Conservation (phyloP, 2,329 filamentous ascomycete species). For the Calycina herbarum region DNA sequence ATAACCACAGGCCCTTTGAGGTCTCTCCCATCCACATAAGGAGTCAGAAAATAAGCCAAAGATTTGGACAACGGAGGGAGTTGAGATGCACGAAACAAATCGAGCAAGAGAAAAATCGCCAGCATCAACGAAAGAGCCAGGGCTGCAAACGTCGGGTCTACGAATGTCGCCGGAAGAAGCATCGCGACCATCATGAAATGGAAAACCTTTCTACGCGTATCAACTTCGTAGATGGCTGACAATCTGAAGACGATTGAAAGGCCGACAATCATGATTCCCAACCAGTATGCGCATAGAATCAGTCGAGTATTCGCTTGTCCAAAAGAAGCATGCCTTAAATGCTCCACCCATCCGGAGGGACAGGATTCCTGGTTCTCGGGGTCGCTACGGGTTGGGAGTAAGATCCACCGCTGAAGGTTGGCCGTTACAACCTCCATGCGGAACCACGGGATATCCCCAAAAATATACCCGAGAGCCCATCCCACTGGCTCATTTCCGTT, state of each 20-base stretch:
- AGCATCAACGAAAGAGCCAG: constrained; percentile 79
- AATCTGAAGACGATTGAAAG: constrained; percentile 74
- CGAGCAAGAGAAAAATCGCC: constrained; percentile 82
- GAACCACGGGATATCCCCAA: constrained; percentile 74
- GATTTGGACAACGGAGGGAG: constrained; percentile 86
- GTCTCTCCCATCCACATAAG: constrained; percentile 92
- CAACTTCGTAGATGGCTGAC: constrained; percentile 80
- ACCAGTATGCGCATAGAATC: constrained; percentile 71
- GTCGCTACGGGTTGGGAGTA: constrained; percentile 56
- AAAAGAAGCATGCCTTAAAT: constrained; percentile 62
- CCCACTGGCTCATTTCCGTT: constrained; percentile 77
- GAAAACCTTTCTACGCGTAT: constrained; percentile 94
- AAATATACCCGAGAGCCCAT: constrained; percentile 87
- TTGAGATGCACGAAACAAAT: constrained; percentile 86
- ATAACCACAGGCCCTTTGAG: constrained; percentile 92
- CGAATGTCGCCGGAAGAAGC: constrained; percentile 81
- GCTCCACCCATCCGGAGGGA: constrained; percentile 60
- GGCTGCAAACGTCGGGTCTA: constrained; percentile 82
- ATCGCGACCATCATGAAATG: constrained; percentile 98
- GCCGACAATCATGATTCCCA: constrained; percentile 66
- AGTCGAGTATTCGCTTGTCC: constrained; percentile 83
- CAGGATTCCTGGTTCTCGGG: constrained; percentile 43
- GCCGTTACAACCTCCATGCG: constrained; percentile 69
- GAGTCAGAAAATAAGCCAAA: constrained; percentile 82
- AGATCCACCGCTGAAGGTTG: constrained; percentile 74